phyloP scores from a whole-genome alignment of 345 rosid species.

The Firmiana major region DNA sequence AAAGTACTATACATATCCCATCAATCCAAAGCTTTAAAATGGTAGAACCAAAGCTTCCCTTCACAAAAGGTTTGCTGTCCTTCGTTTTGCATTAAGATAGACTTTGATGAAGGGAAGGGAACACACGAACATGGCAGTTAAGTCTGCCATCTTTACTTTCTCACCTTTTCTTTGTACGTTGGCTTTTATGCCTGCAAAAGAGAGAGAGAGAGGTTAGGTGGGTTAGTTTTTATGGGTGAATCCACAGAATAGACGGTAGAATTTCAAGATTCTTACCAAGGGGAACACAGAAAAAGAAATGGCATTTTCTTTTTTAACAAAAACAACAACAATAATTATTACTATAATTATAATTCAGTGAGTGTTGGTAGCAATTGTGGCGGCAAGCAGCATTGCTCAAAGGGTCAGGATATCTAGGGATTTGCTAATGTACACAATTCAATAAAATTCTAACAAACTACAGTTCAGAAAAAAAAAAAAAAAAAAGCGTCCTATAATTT shows the following conservation, averaged over 20 bases:
- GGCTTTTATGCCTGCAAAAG: constrained; percentile 17
- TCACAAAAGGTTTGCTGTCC: neutral
- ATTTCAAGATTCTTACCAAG: constrained; percentile 2
- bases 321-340: too few species aligned
- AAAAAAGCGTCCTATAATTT: neutral
- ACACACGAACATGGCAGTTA: constrained; percentile 10
- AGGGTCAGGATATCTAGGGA: neutral
- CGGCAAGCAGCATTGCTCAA: neutral
- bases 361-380: neutral
- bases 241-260: neutral
- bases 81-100: neutral
- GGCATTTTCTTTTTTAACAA: neutral
- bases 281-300: neutral
- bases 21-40: neutral
- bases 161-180: constrained; percentile 10
- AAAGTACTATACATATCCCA: too few species aligned
- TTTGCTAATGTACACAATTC: neutral
- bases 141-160: neutral
- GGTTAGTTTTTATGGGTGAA: constrained; percentile 10
- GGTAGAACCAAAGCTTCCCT: neutral
- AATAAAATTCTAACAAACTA: neutral
- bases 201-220: neutral
- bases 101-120: constrained; percentile 2
- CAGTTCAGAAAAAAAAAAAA: neutral
- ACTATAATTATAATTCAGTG: neutral